A percentile compares a stretch with the other conserved stretches of the same genome.
phyloP scores from a whole-genome alignment of 805 yeast genomes.

The Yamadazyma endophytica region DNA sequence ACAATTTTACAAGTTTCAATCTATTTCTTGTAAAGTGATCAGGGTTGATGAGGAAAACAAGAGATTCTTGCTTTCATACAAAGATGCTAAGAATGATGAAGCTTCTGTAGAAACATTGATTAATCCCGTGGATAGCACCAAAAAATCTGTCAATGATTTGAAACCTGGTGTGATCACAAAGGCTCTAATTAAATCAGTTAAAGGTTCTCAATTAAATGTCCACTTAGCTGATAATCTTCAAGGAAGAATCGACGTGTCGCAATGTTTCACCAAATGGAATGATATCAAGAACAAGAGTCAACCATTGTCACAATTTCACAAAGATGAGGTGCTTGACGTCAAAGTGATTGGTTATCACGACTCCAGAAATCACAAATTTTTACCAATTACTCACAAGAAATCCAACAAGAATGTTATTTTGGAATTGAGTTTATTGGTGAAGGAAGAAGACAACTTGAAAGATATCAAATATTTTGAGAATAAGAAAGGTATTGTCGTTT shows the following conservation, averaged over 20 bases:
- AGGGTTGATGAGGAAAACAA: conserved; percentile 64
- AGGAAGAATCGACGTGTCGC: conserved; percentile 76
- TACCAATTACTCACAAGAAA: conserved; percentile 57
- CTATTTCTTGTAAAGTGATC: conserved; percentile 64
- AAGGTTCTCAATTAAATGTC: conserved; percentile 71
- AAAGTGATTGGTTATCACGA: conserved; percentile 77
- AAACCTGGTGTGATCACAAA: conserved; percentile 58
- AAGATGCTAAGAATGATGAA: conserved; percentile 22
- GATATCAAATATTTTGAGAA: conserved; percentile 38
- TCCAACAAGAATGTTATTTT: conserved; percentile 52
- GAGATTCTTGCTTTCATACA: conserved; percentile 67
- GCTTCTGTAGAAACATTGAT: conserved; percentile 28
- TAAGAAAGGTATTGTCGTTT: conserved; percentile 53
- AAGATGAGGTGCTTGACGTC: conserved; percentile 56
- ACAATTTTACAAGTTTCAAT: conserved; percentile 60
- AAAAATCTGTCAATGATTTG: conserved; percentile 47
- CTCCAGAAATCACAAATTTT: conserved; percentile 59
- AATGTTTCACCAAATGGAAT: conserved; percentile 50
- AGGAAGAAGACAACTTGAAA: conserved; percentile 20
- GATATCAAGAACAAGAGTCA: conserved; percentile 54
- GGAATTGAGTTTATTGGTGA: conserved; percentile 59
- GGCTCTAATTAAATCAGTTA: conserved; percentile 58
- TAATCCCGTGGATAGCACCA: conserved; percentile 59
- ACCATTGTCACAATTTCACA: conserved; percentile 58
- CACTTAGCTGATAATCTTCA: conserved; percentile 70